Conservation (phyloP, 83 land plant species). For the Picea mariana region DNA sequence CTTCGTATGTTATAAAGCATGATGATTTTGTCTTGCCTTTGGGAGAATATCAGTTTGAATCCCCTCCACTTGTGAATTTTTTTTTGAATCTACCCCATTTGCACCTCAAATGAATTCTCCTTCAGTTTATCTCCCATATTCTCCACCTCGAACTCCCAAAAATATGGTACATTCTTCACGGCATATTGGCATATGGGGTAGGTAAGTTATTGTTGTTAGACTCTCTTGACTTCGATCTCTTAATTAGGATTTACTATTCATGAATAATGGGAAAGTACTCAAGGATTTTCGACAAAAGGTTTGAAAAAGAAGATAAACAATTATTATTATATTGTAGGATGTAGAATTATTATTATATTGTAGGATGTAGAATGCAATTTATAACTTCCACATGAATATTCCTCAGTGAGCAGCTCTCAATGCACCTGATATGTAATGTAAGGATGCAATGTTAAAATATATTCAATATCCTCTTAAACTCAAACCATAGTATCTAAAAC, state of each 20-base stretch:
- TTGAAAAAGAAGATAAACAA: too few relatives aligned
- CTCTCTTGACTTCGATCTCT: too few relatives aligned
- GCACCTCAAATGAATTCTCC: constrained; percentile 6
- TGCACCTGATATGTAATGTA: too few relatives aligned
- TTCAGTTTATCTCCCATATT: constrained; percentile 8
- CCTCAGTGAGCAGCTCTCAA: too few relatives aligned
- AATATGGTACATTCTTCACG: not conserved
- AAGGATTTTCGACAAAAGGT: too few relatives aligned
- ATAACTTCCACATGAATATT: too few relatives aligned
- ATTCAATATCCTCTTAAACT: not conserved
- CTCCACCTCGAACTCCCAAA: not conserved
- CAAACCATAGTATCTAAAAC: not conserved
- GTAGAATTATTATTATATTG: too few relatives aligned
- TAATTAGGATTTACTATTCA: too few relatives aligned
- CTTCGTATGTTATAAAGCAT: not conserved
- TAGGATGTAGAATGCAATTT: too few relatives aligned
- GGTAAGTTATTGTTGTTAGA: not conserved
- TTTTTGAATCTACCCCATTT: not conserved
- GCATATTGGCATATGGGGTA: not conserved
- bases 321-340: too few relatives aligned
- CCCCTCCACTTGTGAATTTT: not conserved
- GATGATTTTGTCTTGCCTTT: not conserved
- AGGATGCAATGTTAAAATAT: not conserved
- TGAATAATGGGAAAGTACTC: fast-evolving
- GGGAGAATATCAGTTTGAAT: constrained; percentile 10